These are phyloP conservation scores for Dryas octopetala DNA, from an alignment of 306 rosid species.

Conservation along the genomic window DNA sequence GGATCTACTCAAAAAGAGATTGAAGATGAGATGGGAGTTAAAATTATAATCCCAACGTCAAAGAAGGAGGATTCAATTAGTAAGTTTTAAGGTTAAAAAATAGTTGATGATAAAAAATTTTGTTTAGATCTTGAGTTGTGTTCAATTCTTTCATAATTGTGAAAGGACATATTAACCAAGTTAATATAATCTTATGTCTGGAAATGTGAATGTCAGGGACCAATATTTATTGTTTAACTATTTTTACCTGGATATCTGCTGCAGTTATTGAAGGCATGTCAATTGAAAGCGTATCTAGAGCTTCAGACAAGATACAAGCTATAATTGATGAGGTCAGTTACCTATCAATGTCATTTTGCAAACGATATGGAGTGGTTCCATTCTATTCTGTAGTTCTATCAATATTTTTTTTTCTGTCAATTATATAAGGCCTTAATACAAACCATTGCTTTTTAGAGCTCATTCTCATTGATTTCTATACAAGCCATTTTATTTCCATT, in stretches of 20 bases:
- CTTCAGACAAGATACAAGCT: slow-evolving; percentile 65
- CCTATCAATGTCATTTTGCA: slow-evolving; percentile 29
- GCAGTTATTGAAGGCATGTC: slow-evolving; percentile 83
- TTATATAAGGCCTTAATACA: not conserved
- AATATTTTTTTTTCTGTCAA: slow-evolving; percentile 5
- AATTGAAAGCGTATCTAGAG: slow-evolving; percentile 58
- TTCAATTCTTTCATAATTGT: slow-evolving; percentile 9
- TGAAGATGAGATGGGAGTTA: slow-evolving; percentile 77
- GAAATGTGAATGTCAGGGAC: not conserved
- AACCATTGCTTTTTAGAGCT: not conserved
- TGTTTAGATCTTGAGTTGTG: not conserved
- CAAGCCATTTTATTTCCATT: not conserved
- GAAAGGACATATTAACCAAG: not conserved
- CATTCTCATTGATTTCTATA: not conserved
- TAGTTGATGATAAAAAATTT: not conserved
- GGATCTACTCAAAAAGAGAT: slow-evolving; percentile 68
- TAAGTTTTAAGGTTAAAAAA: slow-evolving; percentile 44
- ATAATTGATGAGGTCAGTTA: slow-evolving; percentile 72
- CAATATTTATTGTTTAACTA: slow-evolving; percentile 20
- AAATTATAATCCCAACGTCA: slow-evolving; percentile 67
- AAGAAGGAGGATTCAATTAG: slow-evolving; percentile 59
- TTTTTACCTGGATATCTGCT: slow-evolving; percentile 28
- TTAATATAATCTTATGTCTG: not conserved
- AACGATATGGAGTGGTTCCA: slow-evolving; percentile 17
- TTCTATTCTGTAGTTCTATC: slow-evolving; percentile 12